Evolutionary conservation across 805 yeast genomes (phyloP), one percentile per base, ranked within the genome.

Genomic region (Candida vartiovaarae): DNA sequence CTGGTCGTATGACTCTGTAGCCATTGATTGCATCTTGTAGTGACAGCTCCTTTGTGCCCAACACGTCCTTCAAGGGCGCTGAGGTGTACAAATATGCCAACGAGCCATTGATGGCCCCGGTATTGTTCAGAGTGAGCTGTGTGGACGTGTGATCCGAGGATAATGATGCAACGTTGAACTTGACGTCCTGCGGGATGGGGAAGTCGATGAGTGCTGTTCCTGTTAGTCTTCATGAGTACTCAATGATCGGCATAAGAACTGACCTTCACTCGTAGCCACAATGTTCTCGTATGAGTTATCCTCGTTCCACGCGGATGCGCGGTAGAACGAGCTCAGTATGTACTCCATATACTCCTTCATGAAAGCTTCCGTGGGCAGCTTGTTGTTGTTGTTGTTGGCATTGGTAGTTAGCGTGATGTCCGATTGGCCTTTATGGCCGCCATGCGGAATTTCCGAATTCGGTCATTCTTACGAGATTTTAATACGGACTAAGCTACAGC

Each of bases 11-110:
- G 36, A 74, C 67, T 42, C 76, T 67, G 56, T 84, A 87, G 0
- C 95, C 87, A 25, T 84, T 73, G 5, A 84, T 70, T 3, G 84
- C 82, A 27, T 79, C 79, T 50, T 82, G 87, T 15, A 88, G 66
- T 3, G 78, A 71, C 2, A 84, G 64, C 8, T 68, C 65, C 9
- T 63, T 66, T 0, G 90, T 68, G 2, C 77, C 74, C 30, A 68
- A 59, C 6, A 83, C 75, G 39, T 70, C 66, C 6, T 62, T 63
- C 37, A 87, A 63, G 1, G 81, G 76, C 0, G 70, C 63, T 0
- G 91, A 78, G 11, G 89, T 74, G 64, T 84, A 89, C 8, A 89
- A 59, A 59, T 91, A 91, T 1, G 96, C 80, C 28, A 91, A 56
- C 0, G 96, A 83, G 1, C 98, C 97, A 52, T 82, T 80, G 34